phyloP scores from a whole-genome alignment of 768 basidiomycete species.

The Lactarius evosmus region DNA sequence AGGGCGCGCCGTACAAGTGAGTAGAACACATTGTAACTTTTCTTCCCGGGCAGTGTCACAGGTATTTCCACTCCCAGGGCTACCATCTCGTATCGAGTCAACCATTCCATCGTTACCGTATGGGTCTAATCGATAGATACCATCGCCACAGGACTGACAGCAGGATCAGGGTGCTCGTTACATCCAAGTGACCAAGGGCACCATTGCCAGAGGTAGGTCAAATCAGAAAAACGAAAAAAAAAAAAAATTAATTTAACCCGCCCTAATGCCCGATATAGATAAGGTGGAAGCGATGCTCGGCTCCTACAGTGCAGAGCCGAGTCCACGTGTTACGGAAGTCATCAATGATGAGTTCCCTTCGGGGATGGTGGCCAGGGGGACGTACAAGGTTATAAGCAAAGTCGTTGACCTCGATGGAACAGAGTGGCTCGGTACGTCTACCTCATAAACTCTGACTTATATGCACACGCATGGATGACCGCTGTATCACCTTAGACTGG shows the following conservation, averaged over 20 bases:
- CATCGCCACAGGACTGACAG: conserved; percentile 18
- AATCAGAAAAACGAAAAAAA: conserved; percentile 11
- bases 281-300: conserved; percentile 94
- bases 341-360: conserved; percentile 64
- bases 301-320: conserved; percentile 77
- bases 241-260: background rate
- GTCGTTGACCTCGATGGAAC: conserved; percentile 86
- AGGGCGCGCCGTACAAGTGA: conserved; percentile 88
- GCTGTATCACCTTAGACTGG: conserved; percentile 50
- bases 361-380: conserved; percentile 79
- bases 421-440: conserved; percentile 67
- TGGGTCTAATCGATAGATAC: conserved; percentile 27
- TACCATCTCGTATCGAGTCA: conserved; percentile 79
- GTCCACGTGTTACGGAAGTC: conserved; percentile 73
- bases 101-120: conserved; percentile 85
- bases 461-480: background rate
- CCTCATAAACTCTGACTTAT: background rate
- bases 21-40: conserved; percentile 28
- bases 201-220: conserved; percentile 62
- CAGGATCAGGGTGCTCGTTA: conserved; percentile 68
- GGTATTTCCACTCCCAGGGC: conserved; percentile 47
- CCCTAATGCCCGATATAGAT: conserved; percentile 41
- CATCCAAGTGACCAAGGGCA: conserved; percentile 83
- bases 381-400: conserved; percentile 74
- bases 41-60: background rate